These are phyloP conservation scores for Lyophyllum semitale DNA, from an alignment of 768 basidiomycete genomes.

Conservation along the genomic window DNA sequence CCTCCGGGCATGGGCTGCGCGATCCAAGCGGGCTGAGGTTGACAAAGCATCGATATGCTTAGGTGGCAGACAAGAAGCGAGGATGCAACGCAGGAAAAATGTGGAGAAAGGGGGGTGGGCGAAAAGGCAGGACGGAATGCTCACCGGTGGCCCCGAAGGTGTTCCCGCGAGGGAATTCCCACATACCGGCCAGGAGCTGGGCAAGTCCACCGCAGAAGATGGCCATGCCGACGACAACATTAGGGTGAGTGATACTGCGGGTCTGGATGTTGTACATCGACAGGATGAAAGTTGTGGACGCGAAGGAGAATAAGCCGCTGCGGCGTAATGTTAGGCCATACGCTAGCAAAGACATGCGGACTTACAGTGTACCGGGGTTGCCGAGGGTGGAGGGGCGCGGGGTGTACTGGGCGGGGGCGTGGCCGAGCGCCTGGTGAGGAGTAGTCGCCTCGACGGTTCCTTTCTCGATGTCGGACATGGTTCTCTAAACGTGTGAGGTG, in stretches of 20 bases:
- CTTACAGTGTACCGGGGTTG: slow-evolving; percentile 64
- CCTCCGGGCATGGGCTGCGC: too few relatives aligned
- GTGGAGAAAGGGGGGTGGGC: slow-evolving; percentile 25
- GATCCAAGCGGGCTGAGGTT: too few relatives aligned
- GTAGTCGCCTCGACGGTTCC: slow-evolving; percentile 28
- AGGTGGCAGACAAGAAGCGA: too few relatives aligned
- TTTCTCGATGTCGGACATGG: slow-evolving; percentile 37
- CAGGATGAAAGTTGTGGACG: slow-evolving; percentile 79
- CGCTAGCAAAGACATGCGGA: neutral
- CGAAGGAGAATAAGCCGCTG: slow-evolving; percentile 82
- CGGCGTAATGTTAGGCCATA: slow-evolving; percentile 6
- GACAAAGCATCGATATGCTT: too few relatives aligned
- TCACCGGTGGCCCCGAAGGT: slow-evolving; percentile 72
- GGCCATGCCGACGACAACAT: slow-evolving; percentile 86
- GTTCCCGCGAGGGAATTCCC: slow-evolving; percentile 76
- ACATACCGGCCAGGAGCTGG: slow-evolving; percentile 89
- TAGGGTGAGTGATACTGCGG: slow-evolving; percentile 55
- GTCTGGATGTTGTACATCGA: slow-evolving; percentile 71
- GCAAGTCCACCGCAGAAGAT: slow-evolving; percentile 81
- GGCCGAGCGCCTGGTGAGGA: slow-evolving; percentile 26
- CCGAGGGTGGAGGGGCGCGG: slow-evolving; percentile 41
- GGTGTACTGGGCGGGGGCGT: slow-evolving; percentile 18
- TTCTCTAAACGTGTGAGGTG: too few relatives aligned
- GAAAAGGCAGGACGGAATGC: slow-evolving; percentile 51
- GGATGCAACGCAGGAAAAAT: neutral